Percentiles rank a stretch among this genome's conserved stretches.
Conservation (phyloP, 345 rosid species). For the Turritis glabra region DNA sequence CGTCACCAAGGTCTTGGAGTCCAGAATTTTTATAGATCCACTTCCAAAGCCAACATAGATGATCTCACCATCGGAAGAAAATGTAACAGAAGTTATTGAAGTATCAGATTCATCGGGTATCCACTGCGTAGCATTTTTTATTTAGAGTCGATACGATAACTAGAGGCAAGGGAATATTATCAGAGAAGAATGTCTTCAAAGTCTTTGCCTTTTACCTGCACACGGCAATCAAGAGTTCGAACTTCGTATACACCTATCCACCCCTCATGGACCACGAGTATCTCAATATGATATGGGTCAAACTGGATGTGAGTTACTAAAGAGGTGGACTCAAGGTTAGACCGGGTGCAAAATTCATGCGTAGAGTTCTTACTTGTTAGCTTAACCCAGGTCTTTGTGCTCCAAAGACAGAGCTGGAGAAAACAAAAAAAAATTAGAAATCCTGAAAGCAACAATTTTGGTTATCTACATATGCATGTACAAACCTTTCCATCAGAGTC, state of each 20-base stretch:
- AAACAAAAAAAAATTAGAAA: slow-evolving; percentile 8
- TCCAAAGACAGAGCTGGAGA: slow-evolving; percentile 38
- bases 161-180: not conserved
- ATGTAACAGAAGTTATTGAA: slow-evolving; percentile 30
- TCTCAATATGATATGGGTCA: slow-evolving; percentile 39
- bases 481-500: slow-evolving; percentile 39
- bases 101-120: slow-evolving; percentile 22
- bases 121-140: slow-evolving; percentile 24
- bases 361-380: not conserved
- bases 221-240: slow-evolving; percentile 20
- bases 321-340: slow-evolving; percentile 14
- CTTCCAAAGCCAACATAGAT: slow-evolving; percentile 36
- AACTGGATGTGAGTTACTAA: slow-evolving; percentile 27
- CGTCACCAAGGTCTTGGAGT: slow-evolving; percentile 3
- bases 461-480: not conserved
- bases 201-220: slow-evolving; percentile 36
- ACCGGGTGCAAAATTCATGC: slow-evolving; percentile 1
- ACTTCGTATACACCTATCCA: slow-evolving; percentile 24
- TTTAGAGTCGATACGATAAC: slow-evolving; percentile 3
- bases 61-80: slow-evolving; percentile 34
- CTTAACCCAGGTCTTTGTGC: slow-evolving; percentile 27
- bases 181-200: not conserved
- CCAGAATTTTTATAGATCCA: slow-evolving; percentile 26
- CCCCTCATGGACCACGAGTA: slow-evolving; percentile 21
- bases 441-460: not conserved